phyloP scores from a whole-genome alignment of 345 rosid species.

The Salix purpurea region DNA sequence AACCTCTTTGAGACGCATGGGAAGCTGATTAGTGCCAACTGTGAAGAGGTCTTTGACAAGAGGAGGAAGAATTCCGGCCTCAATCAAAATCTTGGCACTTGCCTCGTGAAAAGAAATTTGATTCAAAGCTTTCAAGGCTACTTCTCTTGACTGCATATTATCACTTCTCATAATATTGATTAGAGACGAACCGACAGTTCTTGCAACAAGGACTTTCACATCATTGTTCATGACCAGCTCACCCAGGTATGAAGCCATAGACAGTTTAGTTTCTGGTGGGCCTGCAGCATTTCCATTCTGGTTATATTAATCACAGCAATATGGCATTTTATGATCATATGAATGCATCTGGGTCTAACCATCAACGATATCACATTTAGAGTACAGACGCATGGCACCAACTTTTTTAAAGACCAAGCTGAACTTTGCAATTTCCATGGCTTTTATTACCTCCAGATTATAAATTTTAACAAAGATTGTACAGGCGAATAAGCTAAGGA shows the following conservation, averaged over 20 bases:
- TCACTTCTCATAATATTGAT: constrained; percentile 74
- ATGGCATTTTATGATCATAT: background rate
- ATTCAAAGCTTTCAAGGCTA: constrained; percentile 78
- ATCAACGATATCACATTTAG: background rate
- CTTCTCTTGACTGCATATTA: constrained; percentile 65
- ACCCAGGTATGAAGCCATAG: constrained; percentile 87
- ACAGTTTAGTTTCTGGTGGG: constrained; percentile 63
- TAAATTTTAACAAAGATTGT: background rate
- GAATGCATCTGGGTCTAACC: background rate
- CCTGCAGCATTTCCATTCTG: constrained; percentile 51
- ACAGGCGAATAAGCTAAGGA: background rate
- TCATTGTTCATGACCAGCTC: constrained; percentile 79
- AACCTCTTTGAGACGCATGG: constrained; percentile 85
- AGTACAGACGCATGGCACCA: background rate
- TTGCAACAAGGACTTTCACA: constrained; percentile 70
- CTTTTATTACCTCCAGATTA: background rate
- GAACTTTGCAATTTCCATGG: background rate
- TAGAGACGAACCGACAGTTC: constrained; percentile 68
- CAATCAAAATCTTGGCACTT: constrained; percentile 75
- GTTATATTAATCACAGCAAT: constrained; percentile 16
- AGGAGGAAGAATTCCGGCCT: constrained; percentile 81
- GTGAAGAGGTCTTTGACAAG: constrained; percentile 79
- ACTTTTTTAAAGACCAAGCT: background rate
- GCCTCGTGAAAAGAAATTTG: constrained; percentile 73
- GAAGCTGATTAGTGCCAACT: constrained; percentile 69